Evolutionary conservation across 495 filamentous ascomycete genomes (phyloP), one percentile per base, ranked within the genome.

Genomic region (Apiosordaria backusii): DNA sequence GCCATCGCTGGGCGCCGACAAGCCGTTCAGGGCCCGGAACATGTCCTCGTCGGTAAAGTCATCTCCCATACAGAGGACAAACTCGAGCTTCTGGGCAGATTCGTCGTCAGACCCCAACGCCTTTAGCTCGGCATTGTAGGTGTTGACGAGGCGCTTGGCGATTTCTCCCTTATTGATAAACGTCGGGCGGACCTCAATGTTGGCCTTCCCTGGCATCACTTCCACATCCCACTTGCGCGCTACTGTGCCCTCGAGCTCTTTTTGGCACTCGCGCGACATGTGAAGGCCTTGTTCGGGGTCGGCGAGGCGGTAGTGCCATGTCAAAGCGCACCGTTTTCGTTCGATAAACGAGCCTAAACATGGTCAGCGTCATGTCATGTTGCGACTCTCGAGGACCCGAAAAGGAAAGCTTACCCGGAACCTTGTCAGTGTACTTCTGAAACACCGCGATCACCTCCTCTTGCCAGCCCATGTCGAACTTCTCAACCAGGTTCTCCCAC

Each of bases 131-230:
- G 80, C 77, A 59, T 76, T 81, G 72, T 92, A 91, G 4, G 86
- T 84, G 22, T 83, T 77, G 59, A 97, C 85, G 40, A 99, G 82
- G 16, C 86, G 84, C 73, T 90, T 93, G 15, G 86, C 90, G 64
- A 97, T 97, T 78, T 92, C 92, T 1, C 95, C 95, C 77, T 98
- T 99, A 81, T 97, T 97, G 76, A 99, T 90, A 72, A 93, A 93
- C 1, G 84, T 92, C n/a, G 93, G 93, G 16, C 95, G 87, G n/a
- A 97, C 92, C 75, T 98, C 95, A 7, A 98, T 82, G 71, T 97
- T 97, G 61, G 93, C 93, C 76, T 98, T 99, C 60, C 95, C 95
- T 0, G 88, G 83, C 90, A 97, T 97, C 53, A 98, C 92, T 71
- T 97, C 93, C 13, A 98, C 91, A 57, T 93, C 91, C 84, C 87